phyloP scores from a whole-genome alignment of 495 filamentous ascomycete genomes.

The Hyaloscypha bicolor region DNA sequence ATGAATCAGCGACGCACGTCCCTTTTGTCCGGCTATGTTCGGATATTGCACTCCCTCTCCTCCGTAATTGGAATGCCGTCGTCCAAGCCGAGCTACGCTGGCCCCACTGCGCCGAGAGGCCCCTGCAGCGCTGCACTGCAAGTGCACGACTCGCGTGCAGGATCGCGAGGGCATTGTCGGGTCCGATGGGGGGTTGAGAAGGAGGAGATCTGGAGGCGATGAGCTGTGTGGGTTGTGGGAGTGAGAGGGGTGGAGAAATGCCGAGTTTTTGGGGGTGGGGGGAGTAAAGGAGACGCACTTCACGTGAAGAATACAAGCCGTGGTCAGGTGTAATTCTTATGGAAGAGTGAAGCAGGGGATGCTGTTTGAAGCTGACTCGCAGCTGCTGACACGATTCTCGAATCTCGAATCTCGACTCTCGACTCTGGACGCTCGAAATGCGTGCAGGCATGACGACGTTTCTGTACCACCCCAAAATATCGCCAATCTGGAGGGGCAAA shows the following conservation, averaged over 20 bases:
- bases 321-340: too few species aligned
- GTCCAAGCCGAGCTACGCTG: conserved; percentile 14
- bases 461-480: not conserved
- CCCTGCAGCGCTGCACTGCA: not conserved
- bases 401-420: too few species aligned
- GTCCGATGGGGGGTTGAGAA: conserved; percentile 28
- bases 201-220: not conserved
- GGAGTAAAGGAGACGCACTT: too few species aligned
- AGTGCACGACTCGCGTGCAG: conserved; percentile 18
- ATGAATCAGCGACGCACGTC: conserved; percentile 15
- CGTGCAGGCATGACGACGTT: not conserved
- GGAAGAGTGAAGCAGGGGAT: too few species aligned
- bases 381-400: too few species aligned
- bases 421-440: not conserved
- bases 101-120: not conserved
- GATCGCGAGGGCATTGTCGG: not conserved
- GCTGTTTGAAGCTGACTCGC: too few species aligned
- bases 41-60: conserved; percentile 11
- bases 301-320: too few species aligned
- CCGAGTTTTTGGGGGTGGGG: too few species aligned
- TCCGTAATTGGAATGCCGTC: conserved; percentile 10
- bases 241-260: too few species aligned
- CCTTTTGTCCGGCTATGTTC: conserved; percentile 28
- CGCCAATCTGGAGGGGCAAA: not conserved
- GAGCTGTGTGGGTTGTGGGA: not conserved